Conservation (phyloP, 2,329 filamentous ascomycete genomes). For the Arthrobotrys pseudoclavata region DNA sequence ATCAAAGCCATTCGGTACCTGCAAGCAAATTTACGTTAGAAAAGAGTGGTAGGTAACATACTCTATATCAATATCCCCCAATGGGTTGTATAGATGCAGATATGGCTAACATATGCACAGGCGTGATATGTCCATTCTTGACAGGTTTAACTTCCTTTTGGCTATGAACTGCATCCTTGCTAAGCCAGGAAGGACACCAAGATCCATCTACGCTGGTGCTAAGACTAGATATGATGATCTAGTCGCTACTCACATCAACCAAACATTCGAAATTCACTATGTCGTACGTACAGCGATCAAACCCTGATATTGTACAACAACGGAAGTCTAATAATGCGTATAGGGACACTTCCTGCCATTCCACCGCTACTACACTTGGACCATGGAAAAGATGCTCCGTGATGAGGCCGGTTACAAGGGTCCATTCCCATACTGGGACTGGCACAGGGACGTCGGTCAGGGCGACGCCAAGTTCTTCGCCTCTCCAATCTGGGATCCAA, state of each 20-base stretch:
- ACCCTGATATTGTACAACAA: conserved; percentile 9
- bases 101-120: conserved; percentile 25
- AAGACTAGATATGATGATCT: conserved; percentile 67
- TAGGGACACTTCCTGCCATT: conserved; percentile 67
- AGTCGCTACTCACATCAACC: conserved; percentile 66
- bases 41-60: conserved; percentile 52
- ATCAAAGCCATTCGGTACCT: conserved; percentile 27
- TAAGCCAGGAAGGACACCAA: conserved; percentile 63
- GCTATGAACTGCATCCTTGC: conserved; percentile 66
- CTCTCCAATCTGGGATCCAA: conserved; percentile 70
- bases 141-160: conserved; percentile 65
- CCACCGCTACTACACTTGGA: conserved; percentile 68
- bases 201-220: conserved; percentile 64
- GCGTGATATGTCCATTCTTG: conserved; percentile 44
- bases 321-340: neutral
- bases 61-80: neutral
- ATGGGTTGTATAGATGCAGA: too few relatives aligned
- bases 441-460: conserved; percentile 64
- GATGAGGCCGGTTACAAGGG: conserved; percentile 68
- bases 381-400: conserved; percentile 68
- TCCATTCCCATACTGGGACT: conserved; percentile 66
- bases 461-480: conserved; percentile 65
- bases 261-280: conserved; percentile 65
- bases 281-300: conserved; percentile 60
- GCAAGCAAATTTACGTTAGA: conserved; percentile 15